Evolutionary conservation across 352 stramenopile species (phyloP).

Genomic region (Achlya hypogyna): DNA sequence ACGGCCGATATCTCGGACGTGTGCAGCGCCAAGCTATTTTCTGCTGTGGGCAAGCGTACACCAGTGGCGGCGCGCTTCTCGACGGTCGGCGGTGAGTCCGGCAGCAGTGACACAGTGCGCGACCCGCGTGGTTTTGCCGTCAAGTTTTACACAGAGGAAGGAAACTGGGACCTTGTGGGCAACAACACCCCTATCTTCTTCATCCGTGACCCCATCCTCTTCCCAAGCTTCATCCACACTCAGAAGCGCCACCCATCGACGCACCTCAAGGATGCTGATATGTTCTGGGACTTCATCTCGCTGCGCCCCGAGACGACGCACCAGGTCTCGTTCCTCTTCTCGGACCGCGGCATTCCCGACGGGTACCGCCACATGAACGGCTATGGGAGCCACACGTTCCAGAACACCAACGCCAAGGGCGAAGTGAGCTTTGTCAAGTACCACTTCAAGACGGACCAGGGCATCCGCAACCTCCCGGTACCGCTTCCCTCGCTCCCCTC

Average conservation of each 20-base stretch:
- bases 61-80: slow-evolving; percentile 81
- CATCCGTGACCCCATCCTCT: slow-evolving; percentile 88
- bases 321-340: slow-evolving; percentile 84
- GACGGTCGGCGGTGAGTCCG: slow-evolving; percentile 70
- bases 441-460: slow-evolving; percentile 88
- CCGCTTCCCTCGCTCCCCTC: too few relatives aligned
- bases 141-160: slow-evolving; percentile 92
- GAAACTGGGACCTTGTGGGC: slow-evolving; percentile 90
- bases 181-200: slow-evolving; percentile 94
- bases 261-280: slow-evolving; percentile 78
- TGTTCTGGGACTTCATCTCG: slow-evolving; percentile 91
- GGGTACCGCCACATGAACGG: slow-evolving; percentile 88
- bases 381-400: slow-evolving; percentile 89
- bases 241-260: slow-evolving; percentile 87
- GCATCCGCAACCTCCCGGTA: slow-evolving; percentile 76
- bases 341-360: slow-evolving; percentile 82
- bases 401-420: slow-evolving; percentile 74
- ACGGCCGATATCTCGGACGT: slow-evolving; percentile 47
- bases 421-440: slow-evolving; percentile 87
- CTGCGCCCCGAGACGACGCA: slow-evolving; percentile 86
- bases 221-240: slow-evolving; percentile 90
- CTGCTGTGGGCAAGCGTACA: slow-evolving; percentile 69
- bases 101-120: slow-evolving; percentile 74
- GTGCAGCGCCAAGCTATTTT: slow-evolving; percentile 78
- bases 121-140: slow-evolving; percentile 87